Percentiles rank a stretch among this genome's conserved stretches.
phyloP scores from a whole-genome alignment of 2,329 filamentous ascomycete species.

The Pseudogymnoascus sp. region DNA sequence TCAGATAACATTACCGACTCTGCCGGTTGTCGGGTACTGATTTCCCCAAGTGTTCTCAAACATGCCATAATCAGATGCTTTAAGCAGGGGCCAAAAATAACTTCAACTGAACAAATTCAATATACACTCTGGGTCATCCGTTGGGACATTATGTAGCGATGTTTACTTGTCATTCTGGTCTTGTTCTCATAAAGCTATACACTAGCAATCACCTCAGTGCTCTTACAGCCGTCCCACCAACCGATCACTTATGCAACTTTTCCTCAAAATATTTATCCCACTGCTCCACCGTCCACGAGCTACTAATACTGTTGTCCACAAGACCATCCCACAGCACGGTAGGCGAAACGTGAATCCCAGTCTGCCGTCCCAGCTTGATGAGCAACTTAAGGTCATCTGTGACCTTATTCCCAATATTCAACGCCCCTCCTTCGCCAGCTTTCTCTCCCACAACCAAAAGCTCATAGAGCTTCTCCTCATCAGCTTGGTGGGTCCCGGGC shows the following conservation, averaged over 20 bases:
- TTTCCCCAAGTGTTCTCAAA: too few species aligned
- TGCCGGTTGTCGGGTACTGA: too few species aligned
- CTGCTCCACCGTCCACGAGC: constrained; percentile 69
- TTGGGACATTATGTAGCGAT: background rate
- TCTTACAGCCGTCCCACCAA: background rate
- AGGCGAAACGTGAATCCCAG: constrained; percentile 83
- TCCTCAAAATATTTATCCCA: constrained; percentile 79
- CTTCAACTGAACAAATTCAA: background rate
- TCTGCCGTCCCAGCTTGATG: constrained; percentile 70
- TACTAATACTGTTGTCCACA: constrained; percentile 70
- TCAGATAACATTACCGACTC: too few species aligned
- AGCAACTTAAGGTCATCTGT: constrained; percentile 80
- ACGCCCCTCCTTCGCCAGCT: constrained; percentile 55
- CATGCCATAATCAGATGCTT: background rate
- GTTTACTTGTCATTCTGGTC: background rate
- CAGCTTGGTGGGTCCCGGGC: constrained; percentile 34
- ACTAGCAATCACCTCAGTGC: background rate
- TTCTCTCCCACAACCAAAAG: constrained; percentile 64
- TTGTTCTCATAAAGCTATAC: background rate
- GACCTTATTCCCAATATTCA: constrained; percentile 75
- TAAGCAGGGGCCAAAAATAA: too few species aligned
- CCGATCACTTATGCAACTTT: constrained; percentile 31
- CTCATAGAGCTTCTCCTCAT: constrained; percentile 61
- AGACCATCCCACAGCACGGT: constrained; percentile 86
- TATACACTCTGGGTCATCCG: background rate